Evolutionary conservation across 108 stramenopile genomes (phyloP).

Genomic region (Nitzschia sp.): DNA sequence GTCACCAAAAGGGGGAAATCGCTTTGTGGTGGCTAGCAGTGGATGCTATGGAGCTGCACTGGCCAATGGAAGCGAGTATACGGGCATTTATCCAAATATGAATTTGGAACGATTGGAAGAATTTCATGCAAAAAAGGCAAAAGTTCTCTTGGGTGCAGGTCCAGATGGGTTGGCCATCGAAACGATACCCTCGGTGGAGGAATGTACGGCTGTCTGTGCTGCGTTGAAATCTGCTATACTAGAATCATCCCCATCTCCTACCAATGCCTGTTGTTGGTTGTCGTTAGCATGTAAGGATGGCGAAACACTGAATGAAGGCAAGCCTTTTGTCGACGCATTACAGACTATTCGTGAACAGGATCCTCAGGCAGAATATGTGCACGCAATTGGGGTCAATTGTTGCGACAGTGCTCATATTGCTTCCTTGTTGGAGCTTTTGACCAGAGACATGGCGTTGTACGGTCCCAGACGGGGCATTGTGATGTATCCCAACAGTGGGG

Average conservation of each 20-base stretch:
- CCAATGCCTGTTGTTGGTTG: slow-evolving; percentile 38
- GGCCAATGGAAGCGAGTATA: slow-evolving; percentile 67
- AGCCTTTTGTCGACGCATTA: slow-evolving; percentile 38
- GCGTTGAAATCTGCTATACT: slow-evolving; percentile 3
- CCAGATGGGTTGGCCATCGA: slow-evolving; percentile 66
- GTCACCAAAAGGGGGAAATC: no score
- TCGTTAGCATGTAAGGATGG: slow-evolving; percentile 57
- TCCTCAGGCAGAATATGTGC: slow-evolving; percentile 24
- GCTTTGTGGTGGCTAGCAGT: slow-evolving; percentile 47
- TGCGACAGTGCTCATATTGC: slow-evolving; percentile 38
- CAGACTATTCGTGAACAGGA: slow-evolving; percentile 30
- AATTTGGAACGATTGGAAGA: slow-evolving; percentile 18
- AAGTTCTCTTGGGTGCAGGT: not conserved
- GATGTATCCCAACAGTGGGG: slow-evolving; percentile 64
- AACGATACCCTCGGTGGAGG: slow-evolving; percentile 51
- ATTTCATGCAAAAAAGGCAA: slow-evolving; percentile 51
- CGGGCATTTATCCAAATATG: slow-evolving; percentile 39
- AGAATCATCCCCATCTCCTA: no score
- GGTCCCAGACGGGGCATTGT: slow-evolving; percentile 39
- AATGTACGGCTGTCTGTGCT: slow-evolving; percentile 21
- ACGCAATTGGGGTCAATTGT: slow-evolving; percentile 59
- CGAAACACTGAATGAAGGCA: slow-evolving; percentile 54
- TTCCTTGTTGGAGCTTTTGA: slow-evolving; percentile 32
- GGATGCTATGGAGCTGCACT: slow-evolving; percentile 62
- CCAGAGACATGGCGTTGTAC: slow-evolving; percentile 18